Base-by-base conservation (phyloP, 179 eudicot genomes). In the Spinacia oleracea region DNA sequence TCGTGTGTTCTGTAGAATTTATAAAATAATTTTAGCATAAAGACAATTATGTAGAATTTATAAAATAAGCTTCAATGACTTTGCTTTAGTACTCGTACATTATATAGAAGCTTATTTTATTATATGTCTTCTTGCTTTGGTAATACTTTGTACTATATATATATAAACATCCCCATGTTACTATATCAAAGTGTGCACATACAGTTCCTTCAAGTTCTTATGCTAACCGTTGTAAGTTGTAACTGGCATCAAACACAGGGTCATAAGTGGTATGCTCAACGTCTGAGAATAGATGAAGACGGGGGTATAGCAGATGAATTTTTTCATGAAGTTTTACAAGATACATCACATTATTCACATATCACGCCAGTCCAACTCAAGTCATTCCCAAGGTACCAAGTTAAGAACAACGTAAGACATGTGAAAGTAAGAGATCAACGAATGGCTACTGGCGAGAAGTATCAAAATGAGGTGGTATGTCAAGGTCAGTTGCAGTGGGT, bases 271-370 rank as follows among this genome's bases (percentile, higher is more conserved):
- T 90, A 93, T 74, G 91, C 95, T n/a, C 78, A 77, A 66, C 87
- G 89, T 79, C 88, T 91, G 56, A 90, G 80, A 87, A 87, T 88
- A 73, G 98, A 95, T 74, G 97, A 95, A 84, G 98, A 95, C 68
- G 98, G 98, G 51, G 98, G 93, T 83, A 87, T 95, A 63, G 98
- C 97, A 4, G 95, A 95, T 84, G 97, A 93, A 77, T 95, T 95
- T 73, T 80, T 93, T n/a, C 84, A 88, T 5, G 90, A 95, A 82
- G 86, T 89, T 10, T 38, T 65, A 4, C 80, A 80, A 7, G 88
- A 83, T 9, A 23, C 43, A 20, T 68, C 79, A 34, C n/a, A n/a
- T n/a, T n/a, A n/a, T n/a, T n/a, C n/a, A n/a, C 65, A 76, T 31
- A 70, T 23, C 43, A 23, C 34, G 60, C 87, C 82, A 42, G 86